Base-by-base conservation (phyloP, 2,329 filamentous ascomycete genomes). In the Exophiala aquamarina region DNA sequence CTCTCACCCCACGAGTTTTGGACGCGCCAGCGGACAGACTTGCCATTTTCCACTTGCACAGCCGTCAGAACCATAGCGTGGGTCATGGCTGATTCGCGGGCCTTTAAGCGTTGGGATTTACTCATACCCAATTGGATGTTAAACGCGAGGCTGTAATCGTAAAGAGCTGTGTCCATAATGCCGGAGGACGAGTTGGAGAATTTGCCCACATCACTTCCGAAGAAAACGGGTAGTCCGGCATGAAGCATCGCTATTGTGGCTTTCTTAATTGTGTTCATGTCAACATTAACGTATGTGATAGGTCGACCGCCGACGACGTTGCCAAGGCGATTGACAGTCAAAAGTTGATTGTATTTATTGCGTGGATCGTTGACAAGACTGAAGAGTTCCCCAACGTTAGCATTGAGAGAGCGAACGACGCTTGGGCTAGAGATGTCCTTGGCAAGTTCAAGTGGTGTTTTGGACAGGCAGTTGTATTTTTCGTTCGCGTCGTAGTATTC, bases 61-160 rank as follows among this genome's bases (percentile, higher is more conserved):
- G 82, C 90, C 2, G 89, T 95, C 52, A 95, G 69, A 0, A 94
- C 88, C 90, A 95, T 95, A 3, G 90, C 90, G 61, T 95, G 90
- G 1, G 89, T 95, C 89, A 95, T 94, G 41, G 81, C 77, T 44
- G 80, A 85, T 69, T 94, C 89, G 9, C 87, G 83, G 0, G 84
- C 84, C 59, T 79, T 73, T 36, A 95, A 71, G 3, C 89, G 74
- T 59, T 89, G 79, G 1, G 86, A 85, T 69, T 95, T 95, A 60
- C 73, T 81, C 78, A 94, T 77, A 14, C 80, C 82, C 7, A 92
- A 75, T 45, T 75, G 76, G 51, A 89, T 77, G 59, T 90, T 88
- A 68, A 95, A 89, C n/a, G 87, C 89, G 1, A 94, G 78, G 59
- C 86, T 79, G 66, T 92, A 93, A 66, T 93, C 84, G 60, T 85